These are phyloP conservation scores for Pistacia integerrima DNA, from an alignment of 345 rosid genomes.

Conservation along the genomic window DNA sequence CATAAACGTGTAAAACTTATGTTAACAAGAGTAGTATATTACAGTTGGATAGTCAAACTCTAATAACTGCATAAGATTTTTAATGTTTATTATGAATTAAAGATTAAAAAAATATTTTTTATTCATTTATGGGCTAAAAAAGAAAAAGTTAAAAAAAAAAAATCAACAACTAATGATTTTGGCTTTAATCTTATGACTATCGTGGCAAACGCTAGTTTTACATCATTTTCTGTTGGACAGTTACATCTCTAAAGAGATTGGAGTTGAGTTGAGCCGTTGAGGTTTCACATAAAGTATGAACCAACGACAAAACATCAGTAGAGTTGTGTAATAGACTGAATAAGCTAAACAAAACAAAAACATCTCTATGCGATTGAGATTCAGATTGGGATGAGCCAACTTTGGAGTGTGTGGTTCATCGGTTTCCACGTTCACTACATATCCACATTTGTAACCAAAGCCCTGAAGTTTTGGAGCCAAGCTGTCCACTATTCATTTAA, in stretches of 20 bases:
- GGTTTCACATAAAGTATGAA: not conserved
- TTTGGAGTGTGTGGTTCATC: conserved; percentile 37
- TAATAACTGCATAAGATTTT: too few relatives aligned
- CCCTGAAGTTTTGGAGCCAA: conserved; percentile 15
- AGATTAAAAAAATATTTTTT: too few relatives aligned
- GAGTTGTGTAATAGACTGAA: too few relatives aligned
- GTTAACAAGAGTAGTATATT: too few relatives aligned
- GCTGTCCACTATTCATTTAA: not conserved
- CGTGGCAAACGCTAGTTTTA: not conserved
- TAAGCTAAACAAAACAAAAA: not conserved
- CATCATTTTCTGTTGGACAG: not conserved
- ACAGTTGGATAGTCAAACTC: too few relatives aligned
- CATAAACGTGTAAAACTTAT: too few relatives aligned
- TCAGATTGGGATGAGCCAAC: not conserved
- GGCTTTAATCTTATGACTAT: too few relatives aligned
- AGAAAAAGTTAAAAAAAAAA: too few relatives aligned
- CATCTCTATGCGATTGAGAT: not conserved
- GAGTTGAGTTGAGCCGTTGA: not conserved
- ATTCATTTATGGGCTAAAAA: too few relatives aligned
- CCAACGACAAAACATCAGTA: conserved; percentile 11
- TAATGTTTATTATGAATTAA: too few relatives aligned
- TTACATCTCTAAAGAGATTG: not conserved
- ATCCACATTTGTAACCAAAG: not conserved
- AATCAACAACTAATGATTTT: too few relatives aligned
- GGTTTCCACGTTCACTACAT: conserved; percentile 35